Evolutionary conservation across 257 asterid genomes (phyloP).

Genomic region (Forsythia suspensa): DNA sequence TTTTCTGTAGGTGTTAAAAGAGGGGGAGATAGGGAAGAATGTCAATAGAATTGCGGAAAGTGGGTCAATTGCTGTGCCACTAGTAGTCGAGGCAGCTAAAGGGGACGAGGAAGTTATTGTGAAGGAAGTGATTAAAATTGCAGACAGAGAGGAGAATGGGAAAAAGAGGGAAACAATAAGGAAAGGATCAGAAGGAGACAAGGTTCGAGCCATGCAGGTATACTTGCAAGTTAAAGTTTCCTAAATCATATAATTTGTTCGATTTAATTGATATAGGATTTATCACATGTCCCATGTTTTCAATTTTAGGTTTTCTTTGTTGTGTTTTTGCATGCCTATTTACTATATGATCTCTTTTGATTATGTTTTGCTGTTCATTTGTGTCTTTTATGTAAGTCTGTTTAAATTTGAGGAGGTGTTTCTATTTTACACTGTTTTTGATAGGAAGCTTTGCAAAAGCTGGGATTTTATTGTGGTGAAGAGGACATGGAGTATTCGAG

Average conservation of each 20-base stretch:
- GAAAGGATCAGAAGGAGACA: constrained; percentile 87
- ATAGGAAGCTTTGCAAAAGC: constrained; percentile 76
- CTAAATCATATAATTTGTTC: not conserved
- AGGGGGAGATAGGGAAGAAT: constrained; percentile 60
- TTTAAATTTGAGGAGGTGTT: not conserved
- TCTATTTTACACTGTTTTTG: constrained; percentile 15
- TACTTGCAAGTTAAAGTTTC: not conserved
- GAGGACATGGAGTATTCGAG: constrained; percentile 84
- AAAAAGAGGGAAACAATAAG: constrained; percentile 55
- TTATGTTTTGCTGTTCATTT: not conserved
- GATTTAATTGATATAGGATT: not conserved
- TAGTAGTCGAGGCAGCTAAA: constrained; percentile 47
- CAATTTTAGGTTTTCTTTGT: not conserved
- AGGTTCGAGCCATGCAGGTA: constrained; percentile 86
- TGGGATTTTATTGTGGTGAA: constrained; percentile 93
- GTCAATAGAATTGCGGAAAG: constrained; percentile 55
- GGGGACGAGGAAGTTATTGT: constrained; percentile 50
- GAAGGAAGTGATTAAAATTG: constrained; percentile 60
- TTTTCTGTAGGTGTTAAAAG: constrained; percentile 63
- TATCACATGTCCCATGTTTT: not conserved
- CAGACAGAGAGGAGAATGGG: constrained; percentile 40
- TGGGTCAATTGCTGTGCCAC: constrained; percentile 56
- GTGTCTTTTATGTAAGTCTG: not conserved
- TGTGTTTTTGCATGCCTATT: not conserved
- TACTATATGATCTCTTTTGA: not conserved